Base-by-base conservation (phyloP, 116 monocot species). In the Phalaenopsis hybrid region DNA sequence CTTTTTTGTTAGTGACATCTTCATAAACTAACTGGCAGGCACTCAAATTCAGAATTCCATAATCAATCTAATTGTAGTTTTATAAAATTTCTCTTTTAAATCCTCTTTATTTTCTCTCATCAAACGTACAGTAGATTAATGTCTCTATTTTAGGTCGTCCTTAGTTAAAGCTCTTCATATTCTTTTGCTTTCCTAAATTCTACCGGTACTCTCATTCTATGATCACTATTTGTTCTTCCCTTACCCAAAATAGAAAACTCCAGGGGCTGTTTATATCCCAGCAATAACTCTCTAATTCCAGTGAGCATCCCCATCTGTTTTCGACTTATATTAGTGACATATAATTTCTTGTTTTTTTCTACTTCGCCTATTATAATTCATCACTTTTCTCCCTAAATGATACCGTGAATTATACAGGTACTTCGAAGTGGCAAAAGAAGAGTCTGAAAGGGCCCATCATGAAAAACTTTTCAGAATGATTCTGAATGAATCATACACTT, bases 401-500 rank as follows among this genome's bases (percentile, higher is more conserved):
- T 18, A 21, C 75, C 46, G 6, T 75, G 17, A 75, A 75, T 31
- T 10, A 15, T 77, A 78, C 93, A 98, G 97, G 77, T 98, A 98
- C 77, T 98, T 98, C 59, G 72, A 75, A 70, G 85, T 59, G 44
- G 86, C 93, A 72, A 68, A 44, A 34, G 86, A 89, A 57, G 86
- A 90, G 70, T 57, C 46, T 61, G 95, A 93, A 28, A 86, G 74
- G 86, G 74, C 75, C 15, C 50, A 90, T 63, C 90, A 94, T 44
- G 90, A 94, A 72, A 50, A 37, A 18, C 78, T 98, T 16, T 88
- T 91, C 43, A 79, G 37, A 74, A 91, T 74, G 79, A 93, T 94
- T 72, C 73, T 91, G 77, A 87, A 89, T 48, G 85, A 86, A 72
- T 98, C 97, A 2, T 89, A 59, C 16, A 84, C 93, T 46, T 94